Conservation (phyloP, 1,284 basidiomycete genomes). For the Fistulina hepatica region DNA sequence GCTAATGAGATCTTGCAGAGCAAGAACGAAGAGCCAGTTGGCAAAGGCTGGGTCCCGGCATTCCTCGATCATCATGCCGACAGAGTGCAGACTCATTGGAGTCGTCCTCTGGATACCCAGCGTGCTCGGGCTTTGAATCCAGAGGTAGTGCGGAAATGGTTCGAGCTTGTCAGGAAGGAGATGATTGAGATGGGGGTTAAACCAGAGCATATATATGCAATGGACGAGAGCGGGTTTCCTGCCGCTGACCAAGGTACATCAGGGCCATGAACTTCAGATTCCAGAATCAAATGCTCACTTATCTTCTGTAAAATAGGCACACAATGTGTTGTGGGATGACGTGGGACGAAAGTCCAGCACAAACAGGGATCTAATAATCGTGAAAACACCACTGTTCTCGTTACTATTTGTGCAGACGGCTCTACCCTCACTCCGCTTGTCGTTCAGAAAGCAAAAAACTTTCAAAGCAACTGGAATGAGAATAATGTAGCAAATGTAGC, state of each 20-base stretch:
- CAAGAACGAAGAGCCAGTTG: constrained; percentile 1
- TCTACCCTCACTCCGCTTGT: too few species aligned
- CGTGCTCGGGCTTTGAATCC: constrained; percentile 6
- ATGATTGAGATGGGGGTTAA: background rate
- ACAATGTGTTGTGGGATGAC: too few species aligned
- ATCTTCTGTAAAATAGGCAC: too few species aligned
- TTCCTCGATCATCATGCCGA: constrained; percentile 6
- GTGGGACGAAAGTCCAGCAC: too few species aligned
- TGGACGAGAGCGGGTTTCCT: constrained; percentile 6
- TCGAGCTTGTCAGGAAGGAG: constrained; percentile 1
- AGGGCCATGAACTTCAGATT: too few species aligned
- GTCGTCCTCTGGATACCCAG: constrained; percentile 6
- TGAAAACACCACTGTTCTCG: too few species aligned
- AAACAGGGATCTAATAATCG: too few species aligned
- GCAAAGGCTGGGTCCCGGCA: constrained; percentile 5
- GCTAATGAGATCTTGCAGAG: background rate
- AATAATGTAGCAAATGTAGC: too few species aligned
- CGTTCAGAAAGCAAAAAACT: too few species aligned
- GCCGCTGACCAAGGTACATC: constrained; percentile 3
- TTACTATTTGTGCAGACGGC: too few species aligned
- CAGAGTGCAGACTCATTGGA: constrained; percentile 6
- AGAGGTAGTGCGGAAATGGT: background rate
- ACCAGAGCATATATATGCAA: constrained; percentile 1
- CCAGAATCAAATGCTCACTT: too few species aligned
- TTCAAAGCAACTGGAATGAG: too few species aligned